Conservation (phyloP, 192 early-diverging fungal genomes). For the Funneliformis mosseae region DNA sequence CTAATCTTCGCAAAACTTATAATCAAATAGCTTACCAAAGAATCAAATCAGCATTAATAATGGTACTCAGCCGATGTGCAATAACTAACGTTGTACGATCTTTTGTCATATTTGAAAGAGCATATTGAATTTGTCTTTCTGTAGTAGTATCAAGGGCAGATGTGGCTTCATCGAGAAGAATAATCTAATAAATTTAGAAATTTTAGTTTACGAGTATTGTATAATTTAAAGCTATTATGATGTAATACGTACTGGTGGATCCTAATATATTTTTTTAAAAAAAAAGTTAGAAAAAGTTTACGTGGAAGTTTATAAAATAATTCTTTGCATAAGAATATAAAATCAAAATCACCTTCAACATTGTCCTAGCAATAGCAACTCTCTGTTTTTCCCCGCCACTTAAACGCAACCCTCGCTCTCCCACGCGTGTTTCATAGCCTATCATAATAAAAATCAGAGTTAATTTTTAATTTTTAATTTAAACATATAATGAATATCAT, state of each 20-base stretch:
- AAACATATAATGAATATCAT: constrained; percentile 19
- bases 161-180: constrained; percentile 85
- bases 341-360: constrained; percentile 59
- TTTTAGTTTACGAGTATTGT: neutral
- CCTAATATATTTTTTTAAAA: neutral
- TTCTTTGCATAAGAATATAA: neutral
- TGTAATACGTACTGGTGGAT: neutral
- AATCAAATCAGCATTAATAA: constrained; percentile 74
- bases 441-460: constrained; percentile 16
- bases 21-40: constrained; percentile 26
- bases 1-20: neutral
- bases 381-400: constrained; percentile 93
- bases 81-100: constrained; percentile 87
- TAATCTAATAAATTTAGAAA: constrained; percentile 46
- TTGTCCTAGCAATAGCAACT: constrained; percentile 82
- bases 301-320: neutral
- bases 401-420: constrained; percentile 75
- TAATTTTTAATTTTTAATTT: neutral
- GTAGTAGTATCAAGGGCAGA: constrained; percentile 73
- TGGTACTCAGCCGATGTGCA: constrained; percentile 84
- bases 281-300: neutral
- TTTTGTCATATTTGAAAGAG: constrained; percentile 72
- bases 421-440: constrained; percentile 62
- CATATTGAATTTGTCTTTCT: constrained; percentile 80
- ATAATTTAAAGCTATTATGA: neutral